Conservation (phyloP, 345 rosid species). For the Syzygium grande region DNA sequence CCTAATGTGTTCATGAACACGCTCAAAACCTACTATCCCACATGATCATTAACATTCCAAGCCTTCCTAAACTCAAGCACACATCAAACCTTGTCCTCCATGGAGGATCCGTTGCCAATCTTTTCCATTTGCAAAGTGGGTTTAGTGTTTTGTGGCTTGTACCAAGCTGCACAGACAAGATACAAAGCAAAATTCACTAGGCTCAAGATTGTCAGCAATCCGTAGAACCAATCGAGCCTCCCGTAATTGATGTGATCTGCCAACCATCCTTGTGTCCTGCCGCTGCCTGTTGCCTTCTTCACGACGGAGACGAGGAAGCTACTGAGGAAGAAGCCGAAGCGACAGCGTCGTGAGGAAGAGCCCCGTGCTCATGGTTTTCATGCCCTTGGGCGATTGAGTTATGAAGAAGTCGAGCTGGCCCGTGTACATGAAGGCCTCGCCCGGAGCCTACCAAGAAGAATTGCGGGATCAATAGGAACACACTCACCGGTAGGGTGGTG, state of each 20-base stretch:
- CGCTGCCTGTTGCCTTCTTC: slow-evolving; percentile 23
- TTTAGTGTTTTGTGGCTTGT: slow-evolving; percentile 20
- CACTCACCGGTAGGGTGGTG: slow-evolving; percentile 29
- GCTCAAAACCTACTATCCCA: background rate
- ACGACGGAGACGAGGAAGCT: slow-evolving; percentile 50
- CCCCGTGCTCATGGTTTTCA: slow-evolving; percentile 72
- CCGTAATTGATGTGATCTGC: slow-evolving; percentile 46
- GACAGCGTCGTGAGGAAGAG: slow-evolving; percentile 62
- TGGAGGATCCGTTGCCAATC: background rate
- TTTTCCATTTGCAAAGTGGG: slow-evolving; percentile 20
- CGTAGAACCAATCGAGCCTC: slow-evolving; percentile 55
- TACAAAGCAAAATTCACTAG: slow-evolving; percentile 33
- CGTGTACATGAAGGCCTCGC: slow-evolving; percentile 57
- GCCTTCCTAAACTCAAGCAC: background rate
- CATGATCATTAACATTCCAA: background rate
- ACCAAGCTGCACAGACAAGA: slow-evolving; percentile 35
- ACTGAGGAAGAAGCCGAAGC: slow-evolving; percentile 55
- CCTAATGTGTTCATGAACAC: background rate
- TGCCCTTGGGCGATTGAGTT: slow-evolving; percentile 57
- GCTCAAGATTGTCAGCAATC: slow-evolving; percentile 37
- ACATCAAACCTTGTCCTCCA: slow-evolving; percentile 14
- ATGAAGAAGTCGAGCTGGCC: slow-evolving; percentile 72
- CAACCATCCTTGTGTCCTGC: slow-evolving; percentile 41
- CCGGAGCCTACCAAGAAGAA: slow-evolving; percentile 55
- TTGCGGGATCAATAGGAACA: slow-evolving; percentile 50